Conservation (phyloP, 1,284 basidiomycete genomes). For the Gomphus bonarii region DNA sequence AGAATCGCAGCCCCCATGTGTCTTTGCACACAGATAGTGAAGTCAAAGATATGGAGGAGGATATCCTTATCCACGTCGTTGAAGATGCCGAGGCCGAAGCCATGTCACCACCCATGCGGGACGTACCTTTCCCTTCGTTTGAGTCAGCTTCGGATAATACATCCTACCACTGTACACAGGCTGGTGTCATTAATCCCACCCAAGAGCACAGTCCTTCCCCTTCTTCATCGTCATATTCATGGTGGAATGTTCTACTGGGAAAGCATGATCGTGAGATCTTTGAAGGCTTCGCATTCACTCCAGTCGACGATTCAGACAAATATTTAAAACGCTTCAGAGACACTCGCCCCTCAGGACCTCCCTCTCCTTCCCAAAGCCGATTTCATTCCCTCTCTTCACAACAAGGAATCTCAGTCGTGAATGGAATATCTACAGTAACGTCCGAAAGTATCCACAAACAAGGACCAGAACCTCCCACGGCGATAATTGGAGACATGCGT, state of each 20-base stretch:
- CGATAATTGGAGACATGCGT: conserved; percentile 53
- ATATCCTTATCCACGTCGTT: conserved; percentile 50
- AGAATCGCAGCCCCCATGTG: not conserved
- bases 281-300: conserved; percentile 37
- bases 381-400: not conserved
- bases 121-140: conserved; percentile 5
- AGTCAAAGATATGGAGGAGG: conserved; percentile 42
- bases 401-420: not conserved
- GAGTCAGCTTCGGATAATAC: conserved; percentile 5
- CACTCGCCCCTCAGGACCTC: not conserved
- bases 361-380: not conserved
- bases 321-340: conserved; percentile 14
- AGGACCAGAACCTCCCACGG: conserved; percentile 19
- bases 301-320: conserved; percentile 14
- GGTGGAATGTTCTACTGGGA: conserved; percentile 72
- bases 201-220: not conserved
- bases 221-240: conserved; percentile 41
- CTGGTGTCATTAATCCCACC: not conserved
- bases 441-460: not conserved
- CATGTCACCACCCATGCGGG: conserved; percentile 16
- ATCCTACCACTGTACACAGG: conserved; percentile 11
- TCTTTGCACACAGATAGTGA: conserved; percentile 7
- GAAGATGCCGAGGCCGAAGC: conserved; percentile 57
- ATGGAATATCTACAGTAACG: not conserved
- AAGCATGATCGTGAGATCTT: conserved; percentile 74